phyloP scores from a whole-genome alignment of 1,139 yeast species.

The Blastobotrys elegans region DNA sequence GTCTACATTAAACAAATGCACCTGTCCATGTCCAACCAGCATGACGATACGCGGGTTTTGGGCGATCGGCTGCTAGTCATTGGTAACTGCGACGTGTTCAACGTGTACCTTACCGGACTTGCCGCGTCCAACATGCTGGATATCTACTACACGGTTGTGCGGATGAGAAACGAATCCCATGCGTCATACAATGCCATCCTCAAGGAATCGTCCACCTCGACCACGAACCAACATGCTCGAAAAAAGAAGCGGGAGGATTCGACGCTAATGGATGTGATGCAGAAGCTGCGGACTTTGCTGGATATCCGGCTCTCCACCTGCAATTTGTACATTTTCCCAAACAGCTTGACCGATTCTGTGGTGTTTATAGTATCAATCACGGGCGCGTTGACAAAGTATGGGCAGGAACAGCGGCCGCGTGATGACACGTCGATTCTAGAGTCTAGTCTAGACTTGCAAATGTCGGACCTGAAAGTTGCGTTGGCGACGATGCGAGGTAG shows the following conservation, averaged over 20 bases:
- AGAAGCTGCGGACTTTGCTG: constrained; percentile 49
- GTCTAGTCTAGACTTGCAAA: constrained; percentile 33
- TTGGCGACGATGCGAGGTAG: constrained; percentile 50
- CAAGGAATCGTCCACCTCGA: constrained; percentile 42
- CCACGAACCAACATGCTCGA: constrained; percentile 1
- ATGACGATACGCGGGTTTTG: constrained; percentile 37
- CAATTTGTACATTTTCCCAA: constrained; percentile 67
- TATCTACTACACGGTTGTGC: constrained; percentile 61
- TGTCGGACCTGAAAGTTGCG: constrained; percentile 61
- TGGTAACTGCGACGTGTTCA: constrained; percentile 51
- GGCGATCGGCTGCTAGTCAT: constrained; percentile 59
- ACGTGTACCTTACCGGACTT: constrained; percentile 69
- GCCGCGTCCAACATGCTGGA: constrained; percentile 81
- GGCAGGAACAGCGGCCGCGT: constrained; percentile 19
- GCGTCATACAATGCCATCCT: constrained; percentile 71
- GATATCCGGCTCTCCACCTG: constrained; percentile 54
- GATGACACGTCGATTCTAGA: constrained; percentile 17
- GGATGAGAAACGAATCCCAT: constrained; percentile 70
- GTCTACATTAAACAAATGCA: constrained; percentile 47
- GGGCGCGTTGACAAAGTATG: constrained; percentile 55
- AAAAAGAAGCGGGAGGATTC: constrained; percentile 11
- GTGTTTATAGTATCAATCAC: constrained; percentile 63
- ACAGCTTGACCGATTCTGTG: constrained; percentile 67
- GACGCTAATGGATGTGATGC: constrained; percentile 18
- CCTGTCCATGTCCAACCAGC: constrained; percentile 63